Conservation (phyloP, 2,329 filamentous ascomycete species). For the Clarireedia sp. region DNA sequence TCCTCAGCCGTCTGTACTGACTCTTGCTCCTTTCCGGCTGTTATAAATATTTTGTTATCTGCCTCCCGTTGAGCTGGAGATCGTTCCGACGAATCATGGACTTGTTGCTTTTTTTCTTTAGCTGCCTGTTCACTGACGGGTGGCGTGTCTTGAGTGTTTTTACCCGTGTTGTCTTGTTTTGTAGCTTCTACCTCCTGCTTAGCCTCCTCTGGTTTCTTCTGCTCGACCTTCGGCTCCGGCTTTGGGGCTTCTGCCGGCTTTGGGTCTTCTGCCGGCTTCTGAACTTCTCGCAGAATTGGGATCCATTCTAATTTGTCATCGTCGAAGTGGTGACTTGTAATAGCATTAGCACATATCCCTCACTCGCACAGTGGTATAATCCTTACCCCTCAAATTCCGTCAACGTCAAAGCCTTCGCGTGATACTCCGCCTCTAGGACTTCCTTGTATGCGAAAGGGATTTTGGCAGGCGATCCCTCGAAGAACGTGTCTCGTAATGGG, state of each 20-base stretch:
- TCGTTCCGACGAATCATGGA: constrained; percentile 1
- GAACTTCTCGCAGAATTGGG: background rate
- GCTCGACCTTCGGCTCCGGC: constrained; percentile 34
- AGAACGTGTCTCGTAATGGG: constrained; percentile 59
- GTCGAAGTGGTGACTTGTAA: constrained; percentile 35
- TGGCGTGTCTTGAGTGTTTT: background rate
- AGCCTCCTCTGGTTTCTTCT: constrained; percentile 31
- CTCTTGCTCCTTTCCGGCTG: constrained; percentile 11
- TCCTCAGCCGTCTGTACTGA: constrained; percentile 6
- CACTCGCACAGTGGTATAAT: background rate
- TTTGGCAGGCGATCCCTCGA: constrained; percentile 58
- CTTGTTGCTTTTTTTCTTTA: background rate
- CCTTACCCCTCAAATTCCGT: constrained; percentile 45
- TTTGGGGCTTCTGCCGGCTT: constrained; percentile 18
- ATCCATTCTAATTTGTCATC: constrained; percentile 32
- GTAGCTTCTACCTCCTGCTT: constrained; percentile 17
- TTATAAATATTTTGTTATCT: constrained; percentile 5
- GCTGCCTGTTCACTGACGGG: constrained; percentile 6
- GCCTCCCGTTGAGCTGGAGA: constrained; percentile 1
- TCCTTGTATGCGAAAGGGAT: constrained; percentile 57
- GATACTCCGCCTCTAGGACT: constrained; percentile 51
- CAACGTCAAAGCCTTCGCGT: constrained; percentile 40
- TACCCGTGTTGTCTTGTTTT: background rate
- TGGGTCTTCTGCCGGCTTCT: constrained; percentile 12
- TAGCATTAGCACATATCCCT: background rate